A percentile compares a stretch with the other conserved stretches of the same genome.
Evolutionary conservation across 2,329 filamentous ascomycete species (phyloP).

Genomic region (Rhexocercosporidium sp.): DNA sequence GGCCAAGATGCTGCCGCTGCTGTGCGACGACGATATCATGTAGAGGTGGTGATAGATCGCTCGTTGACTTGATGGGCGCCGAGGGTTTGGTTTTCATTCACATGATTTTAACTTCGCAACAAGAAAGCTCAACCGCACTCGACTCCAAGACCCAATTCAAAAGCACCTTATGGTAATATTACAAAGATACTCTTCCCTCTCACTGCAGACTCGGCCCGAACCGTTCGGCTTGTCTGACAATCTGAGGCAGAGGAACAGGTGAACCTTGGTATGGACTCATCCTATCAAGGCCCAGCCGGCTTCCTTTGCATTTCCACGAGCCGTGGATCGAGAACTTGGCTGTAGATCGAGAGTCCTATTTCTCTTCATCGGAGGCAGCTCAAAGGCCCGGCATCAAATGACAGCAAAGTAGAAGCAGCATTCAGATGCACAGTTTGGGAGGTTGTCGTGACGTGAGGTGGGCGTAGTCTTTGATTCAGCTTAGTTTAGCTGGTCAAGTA

Average conservation of each 20-base stretch:
- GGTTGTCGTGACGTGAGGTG: background rate
- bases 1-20: background rate
- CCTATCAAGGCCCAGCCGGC: background rate
- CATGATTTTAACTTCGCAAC: background rate
- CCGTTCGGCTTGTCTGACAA: background rate
- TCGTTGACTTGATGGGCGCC: background rate
- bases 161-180: background rate
- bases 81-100: background rate
- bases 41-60: background rate
- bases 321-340: background rate
- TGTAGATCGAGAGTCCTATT: background rate
- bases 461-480: background rate
- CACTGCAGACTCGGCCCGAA: constrained; percentile 10
- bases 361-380: background rate
- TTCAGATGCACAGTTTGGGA: background rate
- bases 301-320: background rate
- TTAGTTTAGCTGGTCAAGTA: background rate
- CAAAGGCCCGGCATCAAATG: background rate
- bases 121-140: background rate
- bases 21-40: constrained; percentile 1
- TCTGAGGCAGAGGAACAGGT: background rate
- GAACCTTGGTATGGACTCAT: background rate
- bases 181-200: background rate
- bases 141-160: too few relatives aligned
- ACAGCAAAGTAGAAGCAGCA: background rate